Evolutionary conservation across 2,329 filamentous ascomycete genomes (phyloP), one percentile per base, ranked within the genome.

Genomic region (Sporothrix globosa): DNA sequence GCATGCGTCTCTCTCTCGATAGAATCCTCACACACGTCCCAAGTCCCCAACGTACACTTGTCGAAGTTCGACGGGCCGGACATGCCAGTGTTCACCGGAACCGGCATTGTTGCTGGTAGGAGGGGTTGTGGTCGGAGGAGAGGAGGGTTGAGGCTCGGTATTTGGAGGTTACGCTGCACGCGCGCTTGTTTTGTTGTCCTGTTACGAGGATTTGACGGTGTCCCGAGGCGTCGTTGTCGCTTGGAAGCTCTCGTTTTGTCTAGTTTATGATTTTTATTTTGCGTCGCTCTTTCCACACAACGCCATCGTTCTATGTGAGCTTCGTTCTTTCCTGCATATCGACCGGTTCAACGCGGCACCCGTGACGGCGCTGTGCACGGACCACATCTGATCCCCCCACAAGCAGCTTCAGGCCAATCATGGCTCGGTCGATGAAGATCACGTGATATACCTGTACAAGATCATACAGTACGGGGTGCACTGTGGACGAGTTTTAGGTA

Each of bases 51-150:
- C 79, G 54, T 82, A 87, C 86, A 79, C 80, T 88, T 88, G 78
- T 88, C 86, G 72, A 85, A 77, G 71, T 81, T 84, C 58, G 85
- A 86, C 41, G 82, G 84, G 74, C 84, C 85, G 75, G 73, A 73
- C 70, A 73, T 76, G 67, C 75, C 75, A 48, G 69, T 72, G 65
- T 76, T 76, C 69, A 75, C 74, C 13, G 78, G 77, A 56, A 77
- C 77, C 67, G 78, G 79, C 79, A 80, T 80, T 54, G 52, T 78
- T 67, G 58, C 17, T 46, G 27, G 14, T 34, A 53, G 63, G 63
- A 50, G 60, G 19, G 56, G 63, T 34, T 69, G 30, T 41, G 39
- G 9, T 46, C 3, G n/a, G 27, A 21, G 17, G 50, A 50, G 70
- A 46, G 4, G 9, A 3, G 11, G 19, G 11, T 3, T 11, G 39